phyloP scores from a whole-genome alignment of 1,284 basidiomycete genomes.

The Rhizopogon parksii region DNA sequence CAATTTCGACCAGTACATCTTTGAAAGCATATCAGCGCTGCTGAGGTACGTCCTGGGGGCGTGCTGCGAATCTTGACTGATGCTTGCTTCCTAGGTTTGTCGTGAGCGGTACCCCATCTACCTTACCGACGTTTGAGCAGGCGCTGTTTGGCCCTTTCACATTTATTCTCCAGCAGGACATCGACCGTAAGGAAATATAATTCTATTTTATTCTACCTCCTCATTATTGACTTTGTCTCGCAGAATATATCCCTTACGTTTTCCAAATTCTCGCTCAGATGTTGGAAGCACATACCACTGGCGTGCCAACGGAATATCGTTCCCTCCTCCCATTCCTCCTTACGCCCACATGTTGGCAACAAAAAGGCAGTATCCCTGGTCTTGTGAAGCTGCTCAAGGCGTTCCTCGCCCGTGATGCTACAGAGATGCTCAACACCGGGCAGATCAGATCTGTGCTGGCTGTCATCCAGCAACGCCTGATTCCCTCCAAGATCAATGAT shows the following conservation, averaged over 20 bases:
- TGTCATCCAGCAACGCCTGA: constrained; percentile 85
- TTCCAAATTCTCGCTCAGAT: constrained; percentile 98
- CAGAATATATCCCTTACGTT: constrained; percentile 95
- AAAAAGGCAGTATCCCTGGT: constrained; percentile 93
- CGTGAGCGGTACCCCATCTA: constrained; percentile 60
- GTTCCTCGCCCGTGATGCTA: constrained; percentile 70
- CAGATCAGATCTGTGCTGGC: constrained; percentile 81
- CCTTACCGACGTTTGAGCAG: constrained; percentile 73
- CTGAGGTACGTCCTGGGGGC: constrained; percentile 54
- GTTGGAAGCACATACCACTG: constrained; percentile 72
- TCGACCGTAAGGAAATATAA: constrained; percentile 59
- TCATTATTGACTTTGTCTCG: not conserved
- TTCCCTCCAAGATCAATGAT: constrained; percentile 87
- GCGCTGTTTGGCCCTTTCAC: constrained; percentile 87
- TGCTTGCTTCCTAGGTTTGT: constrained; percentile 53
- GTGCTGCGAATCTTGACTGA: constrained; percentile 2
- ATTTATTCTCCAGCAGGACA: constrained; percentile 84
- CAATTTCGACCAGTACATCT: constrained; percentile 95
- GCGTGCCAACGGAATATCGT: constrained; percentile 75
- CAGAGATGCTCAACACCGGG: constrained; percentile 63
- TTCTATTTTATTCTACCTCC: not conserved
- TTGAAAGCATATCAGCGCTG: constrained; percentile 90
- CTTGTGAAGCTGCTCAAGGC: constrained; percentile 86
- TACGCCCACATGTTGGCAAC: constrained; percentile 86
- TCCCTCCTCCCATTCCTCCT: constrained; percentile 79